Conservation (phyloP, 192 early-diverging fungal species). For the Coemansia sp. region DNA sequence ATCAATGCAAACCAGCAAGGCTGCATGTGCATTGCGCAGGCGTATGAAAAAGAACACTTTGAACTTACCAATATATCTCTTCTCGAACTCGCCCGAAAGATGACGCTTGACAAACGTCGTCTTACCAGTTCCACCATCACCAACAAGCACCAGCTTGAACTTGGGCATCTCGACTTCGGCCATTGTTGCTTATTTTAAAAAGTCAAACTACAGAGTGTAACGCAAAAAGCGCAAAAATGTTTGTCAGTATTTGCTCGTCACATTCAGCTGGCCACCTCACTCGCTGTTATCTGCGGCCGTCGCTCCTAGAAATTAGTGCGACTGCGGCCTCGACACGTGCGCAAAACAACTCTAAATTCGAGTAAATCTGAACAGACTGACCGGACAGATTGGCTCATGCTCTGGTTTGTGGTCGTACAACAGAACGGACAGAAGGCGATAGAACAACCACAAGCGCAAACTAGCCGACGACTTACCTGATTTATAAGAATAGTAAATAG, state of each 20-base stretch:
- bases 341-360: not conserved
- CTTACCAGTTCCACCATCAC: slow-evolving; percentile 99
- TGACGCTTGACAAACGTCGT: slow-evolving; percentile 99
- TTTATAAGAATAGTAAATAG: slow-evolving; percentile 13
- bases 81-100: slow-evolving; percentile 99
- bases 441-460: not conserved
- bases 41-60: not conserved
- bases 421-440: not conserved
- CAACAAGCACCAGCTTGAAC: slow-evolving; percentile 73
- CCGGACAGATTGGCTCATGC: not conserved
- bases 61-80: slow-evolving; percentile 88
- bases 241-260: not conserved
- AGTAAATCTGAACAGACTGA: not conserved
- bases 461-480: slow-evolving; percentile 6
- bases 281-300: not conserved
- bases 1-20: not conserved
- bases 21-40: not conserved
- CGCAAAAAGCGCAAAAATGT: not conserved
- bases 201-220: slow-evolving; percentile 20
- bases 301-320: not conserved
- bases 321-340: not conserved
- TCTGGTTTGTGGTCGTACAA: not conserved
- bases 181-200: slow-evolving; percentile 27
- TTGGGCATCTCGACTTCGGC: slow-evolving; percentile 36
- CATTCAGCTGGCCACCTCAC: not conserved